A percentile compares a stretch with the other conserved stretches of the same genome.
phyloP scores from a whole-genome alignment of 2,329 filamentous ascomycete genomes.

The Fusarium siculi region DNA sequence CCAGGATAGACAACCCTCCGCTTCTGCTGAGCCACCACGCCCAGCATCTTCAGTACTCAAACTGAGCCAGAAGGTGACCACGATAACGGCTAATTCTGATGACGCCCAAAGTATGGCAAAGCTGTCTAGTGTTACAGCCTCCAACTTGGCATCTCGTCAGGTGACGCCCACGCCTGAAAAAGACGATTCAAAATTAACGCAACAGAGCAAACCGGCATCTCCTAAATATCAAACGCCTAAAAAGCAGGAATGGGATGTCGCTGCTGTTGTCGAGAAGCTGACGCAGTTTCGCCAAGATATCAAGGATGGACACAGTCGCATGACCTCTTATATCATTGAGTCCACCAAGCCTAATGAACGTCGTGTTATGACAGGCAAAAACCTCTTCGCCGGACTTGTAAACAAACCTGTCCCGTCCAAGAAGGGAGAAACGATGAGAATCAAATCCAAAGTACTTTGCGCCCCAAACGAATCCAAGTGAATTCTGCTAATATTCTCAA shows the following conservation, averaged over 20 bases:
- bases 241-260: slow-evolving; percentile 54
- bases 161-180: slow-evolving; percentile 38
- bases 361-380: slow-evolving; percentile 54
- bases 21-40: slow-evolving; percentile 1
- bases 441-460: slow-evolving; percentile 61
- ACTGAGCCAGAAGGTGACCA: slow-evolving; percentile 14
- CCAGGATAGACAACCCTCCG: neutral
- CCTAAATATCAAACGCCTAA: slow-evolving; percentile 39
- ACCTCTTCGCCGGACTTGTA: slow-evolving; percentile 60
- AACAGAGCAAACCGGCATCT: slow-evolving; percentile 21
- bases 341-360: slow-evolving; percentile 55
- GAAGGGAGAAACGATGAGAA: slow-evolving; percentile 55
- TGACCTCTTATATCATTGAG: slow-evolving; percentile 58
- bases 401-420: slow-evolving; percentile 50
- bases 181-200: slow-evolving; percentile 15
- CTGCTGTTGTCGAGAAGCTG: slow-evolving; percentile 56
- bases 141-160: slow-evolving; percentile 36
- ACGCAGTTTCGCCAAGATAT: slow-evolving; percentile 56
- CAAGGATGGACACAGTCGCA: slow-evolving; percentile 56
- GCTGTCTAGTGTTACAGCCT: slow-evolving; percentile 31
- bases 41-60: neutral
- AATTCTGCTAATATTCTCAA: slow-evolving; percentile 28
- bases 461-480: neutral
- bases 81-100: slow-evolving; percentile 18
- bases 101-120: slow-evolving; percentile 40